phyloP scores from a whole-genome alignment of 768 basidiomycete genomes.

The Hemileccinum impolitum region DNA sequence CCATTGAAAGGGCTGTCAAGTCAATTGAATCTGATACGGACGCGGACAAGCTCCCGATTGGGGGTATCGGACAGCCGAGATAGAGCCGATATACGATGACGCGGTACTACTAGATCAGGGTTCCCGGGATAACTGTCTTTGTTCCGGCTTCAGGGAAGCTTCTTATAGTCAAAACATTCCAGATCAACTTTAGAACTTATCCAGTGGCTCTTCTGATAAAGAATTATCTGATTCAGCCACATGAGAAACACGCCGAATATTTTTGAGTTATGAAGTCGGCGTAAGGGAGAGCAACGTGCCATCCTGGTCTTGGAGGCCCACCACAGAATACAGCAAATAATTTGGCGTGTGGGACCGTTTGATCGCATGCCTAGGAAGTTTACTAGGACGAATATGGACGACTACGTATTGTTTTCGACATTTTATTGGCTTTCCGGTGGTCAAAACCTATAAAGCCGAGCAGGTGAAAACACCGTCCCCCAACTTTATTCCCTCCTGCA shows the following conservation, averaged over 20 bases:
- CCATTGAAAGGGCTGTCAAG: background rate
- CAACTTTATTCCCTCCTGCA: constrained; percentile 13
- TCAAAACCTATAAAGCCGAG: constrained; percentile 30
- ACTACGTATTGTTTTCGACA: constrained; percentile 29
- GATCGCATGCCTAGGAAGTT: constrained; percentile 21
- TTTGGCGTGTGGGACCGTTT: constrained; percentile 26
- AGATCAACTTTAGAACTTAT: constrained; percentile 13
- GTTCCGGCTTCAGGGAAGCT: constrained; percentile 26
- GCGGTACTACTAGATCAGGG: constrained; percentile 20
- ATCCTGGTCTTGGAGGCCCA: constrained; percentile 15
- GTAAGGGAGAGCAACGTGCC: constrained; percentile 19
- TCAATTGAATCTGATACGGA: constrained; percentile 5
- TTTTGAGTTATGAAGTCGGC: constrained; percentile 12
- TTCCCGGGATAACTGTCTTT: constrained; percentile 20
- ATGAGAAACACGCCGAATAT: constrained; percentile 26
- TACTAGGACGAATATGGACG: constrained; percentile 27
- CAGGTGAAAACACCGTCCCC: constrained; percentile 5
- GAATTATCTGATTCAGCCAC: constrained; percentile 23
- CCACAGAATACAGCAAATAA: constrained; percentile 27
- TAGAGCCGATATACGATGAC: constrained; percentile 21
- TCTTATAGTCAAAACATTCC: constrained; percentile 20
- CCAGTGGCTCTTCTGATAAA: constrained; percentile 28
- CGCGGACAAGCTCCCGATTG: constrained; percentile 10
- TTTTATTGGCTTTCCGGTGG: constrained; percentile 21
- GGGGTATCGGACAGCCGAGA: constrained; percentile 16